Evolutionary conservation across 2,329 filamentous ascomycete species (phyloP), one percentile per base, ranked within the genome.

Genomic region (Xylaria sp.): DNA sequence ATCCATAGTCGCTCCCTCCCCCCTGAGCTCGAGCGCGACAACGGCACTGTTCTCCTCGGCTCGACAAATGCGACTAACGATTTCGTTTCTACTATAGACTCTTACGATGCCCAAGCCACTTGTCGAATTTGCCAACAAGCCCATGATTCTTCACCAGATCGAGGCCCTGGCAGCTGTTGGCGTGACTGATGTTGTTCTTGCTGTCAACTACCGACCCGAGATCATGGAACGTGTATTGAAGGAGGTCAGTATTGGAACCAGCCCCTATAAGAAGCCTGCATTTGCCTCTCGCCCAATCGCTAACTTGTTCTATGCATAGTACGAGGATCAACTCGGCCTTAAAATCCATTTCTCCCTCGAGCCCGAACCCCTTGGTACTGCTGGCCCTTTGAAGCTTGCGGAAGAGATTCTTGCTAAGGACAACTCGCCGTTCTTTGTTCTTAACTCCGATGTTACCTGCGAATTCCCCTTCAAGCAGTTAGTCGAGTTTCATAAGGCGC

Each of bases 141-240:
- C 94, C 79, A 99, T 99, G 95, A 98, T 99, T 81, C 87, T 96
- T 77, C 95, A 98, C 83, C 95, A 99, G 84, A 93, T 99, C 76
- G 94, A 97, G 84, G 94, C 93, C 73, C 88, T 99, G 73, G 95
- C 96, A 74, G 91, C 90, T 67, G 95, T 94, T 66, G 95, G 95
- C 80, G 96, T 98, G 72, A 98, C 93, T 69, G 94, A 98, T 84
- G 97, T 99, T 77, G 95, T 99, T 63, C 89, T 99, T 65, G 95
- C 96, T 69, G 96, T 99, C 81, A 99, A 99, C 88, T 99, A 99
- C 86, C 90, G 95, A 73, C 95, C 95, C 47, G 96, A 99, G 86
- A 89, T 98, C 74, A 98, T 99, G 96, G 94, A 97, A 77, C 91
- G 92, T 76, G 92, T 94, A 71, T 85, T 99, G 74, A 92, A 94